Conservation (phyloP, 257 asterid species). For the Nicotiana attenuata region DNA sequence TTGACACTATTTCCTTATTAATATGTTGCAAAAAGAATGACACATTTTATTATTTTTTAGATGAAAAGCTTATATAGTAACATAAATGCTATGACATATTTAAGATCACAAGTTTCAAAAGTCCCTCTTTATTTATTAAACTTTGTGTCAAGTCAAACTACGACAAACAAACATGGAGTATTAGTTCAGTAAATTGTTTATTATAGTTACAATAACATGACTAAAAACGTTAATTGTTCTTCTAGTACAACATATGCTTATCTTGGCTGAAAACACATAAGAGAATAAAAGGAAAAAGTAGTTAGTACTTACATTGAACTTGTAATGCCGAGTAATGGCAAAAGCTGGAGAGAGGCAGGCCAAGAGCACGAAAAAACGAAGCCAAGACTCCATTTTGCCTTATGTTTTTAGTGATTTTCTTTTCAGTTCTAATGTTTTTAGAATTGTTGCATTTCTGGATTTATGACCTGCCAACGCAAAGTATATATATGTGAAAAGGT, state of each 20-base stretch:
- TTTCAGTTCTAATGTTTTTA: conserved; percentile 25
- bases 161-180: too few relatives aligned
- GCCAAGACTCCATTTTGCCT: conserved; percentile 34
- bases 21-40: too few relatives aligned
- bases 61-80: too few relatives aligned
- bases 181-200: too few relatives aligned
- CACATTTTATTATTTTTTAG: too few relatives aligned
- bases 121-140: too few relatives aligned
- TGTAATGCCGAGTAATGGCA: conserved; percentile 67
- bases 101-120: too few relatives aligned
- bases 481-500: conserved; percentile 35
- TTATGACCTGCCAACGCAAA: conserved; percentile 38
- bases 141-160: too few relatives aligned
- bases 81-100: too few relatives aligned
- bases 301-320: conserved; percentile 58
- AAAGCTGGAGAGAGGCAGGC: conserved; percentile 29
- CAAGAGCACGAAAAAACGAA: conserved; percentile 39
- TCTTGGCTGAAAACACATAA: not conserved
- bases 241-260: not conserved
- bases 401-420: not conserved
- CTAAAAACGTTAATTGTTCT: too few relatives aligned
- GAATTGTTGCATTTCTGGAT: conserved; percentile 23
- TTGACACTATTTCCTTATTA: too few relatives aligned
- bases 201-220: too few relatives aligned
- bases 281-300: not conserved